phyloP scores from a whole-genome alignment of 73 alveolate genomes.

The Paramecium caudatum region DNA sequence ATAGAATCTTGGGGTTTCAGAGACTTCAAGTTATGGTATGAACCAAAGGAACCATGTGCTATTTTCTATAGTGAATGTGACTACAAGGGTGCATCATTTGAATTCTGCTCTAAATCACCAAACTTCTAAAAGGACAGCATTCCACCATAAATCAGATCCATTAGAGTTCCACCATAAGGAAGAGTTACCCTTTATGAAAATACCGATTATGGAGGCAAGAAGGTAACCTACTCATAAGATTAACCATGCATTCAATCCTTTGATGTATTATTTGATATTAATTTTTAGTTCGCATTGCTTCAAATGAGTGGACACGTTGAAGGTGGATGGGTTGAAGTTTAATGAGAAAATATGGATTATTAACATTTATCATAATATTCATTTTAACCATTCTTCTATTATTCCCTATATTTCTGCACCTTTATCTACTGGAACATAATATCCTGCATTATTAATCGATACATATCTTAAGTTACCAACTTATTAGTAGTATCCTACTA shows the following conservation, averaged over 20 bases:
- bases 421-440: conserved; percentile 62
- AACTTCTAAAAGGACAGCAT: conserved; percentile 40
- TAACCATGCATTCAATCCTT: conserved; percentile 4
- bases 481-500: conserved; percentile 14
- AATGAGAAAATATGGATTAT: too few species aligned
- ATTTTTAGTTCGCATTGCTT: background rate
- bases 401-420: background rate
- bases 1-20: conserved; percentile 72
- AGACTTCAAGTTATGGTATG: conserved; percentile 64
- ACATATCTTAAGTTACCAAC: conserved; percentile 16
- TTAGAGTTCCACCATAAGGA: conserved; percentile 62
- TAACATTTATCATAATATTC: too few species aligned
- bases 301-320: conserved; percentile 17
- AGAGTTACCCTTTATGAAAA: conserved; percentile 17
- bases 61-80: conserved; percentile 56
- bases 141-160: conserved; percentile 39
- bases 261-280: background rate
- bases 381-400: background rate
- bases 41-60: conserved; percentile 57
- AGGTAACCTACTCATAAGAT: conserved; percentile 18
- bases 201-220: conserved; percentile 54
- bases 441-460: conserved; percentile 67
- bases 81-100: conserved; percentile 34
- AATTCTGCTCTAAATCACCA: conserved; percentile 61
- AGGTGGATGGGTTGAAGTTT: conserved; percentile 41